A percentile compares a stretch with the other conserved stretches of the same genome.
Evolutionary conservation across 2,329 filamentous ascomycete genomes (phyloP).

Genomic region (Colletotrichum chlorophyti): DNA sequence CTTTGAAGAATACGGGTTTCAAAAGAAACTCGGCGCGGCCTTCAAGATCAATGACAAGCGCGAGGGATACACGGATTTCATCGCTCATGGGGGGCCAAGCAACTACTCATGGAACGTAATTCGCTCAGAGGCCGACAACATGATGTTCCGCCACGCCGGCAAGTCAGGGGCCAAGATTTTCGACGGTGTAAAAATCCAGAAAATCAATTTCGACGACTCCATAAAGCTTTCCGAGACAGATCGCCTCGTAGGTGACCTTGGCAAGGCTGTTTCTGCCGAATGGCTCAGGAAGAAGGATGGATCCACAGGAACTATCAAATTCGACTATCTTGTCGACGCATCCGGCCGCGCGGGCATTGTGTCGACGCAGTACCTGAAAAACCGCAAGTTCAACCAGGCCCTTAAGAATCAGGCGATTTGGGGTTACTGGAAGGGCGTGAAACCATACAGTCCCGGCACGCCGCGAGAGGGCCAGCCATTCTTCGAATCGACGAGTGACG

Average conservation of each 20-base stretch:
- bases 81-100: constrained; percentile 43
- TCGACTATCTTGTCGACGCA: constrained; percentile 58
- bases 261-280: constrained; percentile 42
- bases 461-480: constrained; percentile 43
- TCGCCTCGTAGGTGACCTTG: too few species aligned
- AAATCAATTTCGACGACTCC: too few species aligned
- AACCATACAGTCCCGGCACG: constrained; percentile 42
- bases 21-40: constrained; percentile 41
- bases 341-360: constrained; percentile 52
- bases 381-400: constrained; percentile 51
- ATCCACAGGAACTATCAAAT: constrained; percentile 45
- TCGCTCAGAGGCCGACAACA: constrained; percentile 51
- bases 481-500: too few species aligned
- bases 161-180: constrained; percentile 47
- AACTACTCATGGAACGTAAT: constrained; percentile 53
- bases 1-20: constrained; percentile 49
- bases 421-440: constrained; percentile 52
- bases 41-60: constrained; percentile 45
- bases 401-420: constrained; percentile 58
- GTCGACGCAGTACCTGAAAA: constrained; percentile 56
- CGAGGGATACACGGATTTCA: constrained; percentile 49
- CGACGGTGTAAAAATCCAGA: too few species aligned
- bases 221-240: too few species aligned
- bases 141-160: constrained; percentile 50
- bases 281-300: constrained; percentile 43